Conservation (phyloP, 2,329 filamentous ascomycete species). For the Aspergillus fumigatus region DNA sequence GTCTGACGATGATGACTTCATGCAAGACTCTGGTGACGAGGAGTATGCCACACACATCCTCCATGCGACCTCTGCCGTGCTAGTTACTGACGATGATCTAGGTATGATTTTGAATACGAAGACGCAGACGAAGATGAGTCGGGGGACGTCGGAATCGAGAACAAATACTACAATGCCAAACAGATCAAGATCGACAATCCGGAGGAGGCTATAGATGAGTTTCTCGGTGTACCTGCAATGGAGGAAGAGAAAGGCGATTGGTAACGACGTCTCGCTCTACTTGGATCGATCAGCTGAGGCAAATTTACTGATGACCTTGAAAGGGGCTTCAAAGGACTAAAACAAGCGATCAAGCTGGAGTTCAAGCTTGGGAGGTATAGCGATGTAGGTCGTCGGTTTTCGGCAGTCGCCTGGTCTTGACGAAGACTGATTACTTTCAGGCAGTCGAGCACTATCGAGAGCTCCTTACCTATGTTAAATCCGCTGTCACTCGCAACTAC, state of each 20-base stretch:
- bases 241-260: constrained; percentile 94
- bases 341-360: constrained; percentile 96
- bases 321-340: constrained; percentile 90
- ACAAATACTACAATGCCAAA: constrained; percentile 99
- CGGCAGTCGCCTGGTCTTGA: not conserved
- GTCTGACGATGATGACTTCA: constrained; percentile 86
- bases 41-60: constrained; percentile 52
- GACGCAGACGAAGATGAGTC: constrained; percentile 85
- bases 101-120: constrained; percentile 96
- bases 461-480: constrained; percentile 95
- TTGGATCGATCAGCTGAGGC: not conserved
- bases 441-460: constrained; percentile 89
- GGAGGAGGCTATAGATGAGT: constrained; percentile 84
- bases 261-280: constrained; percentile 39
- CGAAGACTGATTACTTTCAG: constrained; percentile 42
- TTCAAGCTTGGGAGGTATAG: constrained; percentile 88
- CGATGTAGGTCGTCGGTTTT: constrained; percentile 52
- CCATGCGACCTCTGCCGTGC: not conserved
- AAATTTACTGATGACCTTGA: constrained; percentile 18
- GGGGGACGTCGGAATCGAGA: constrained; percentile 92
- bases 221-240: constrained; percentile 77
- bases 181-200: constrained; percentile 86
- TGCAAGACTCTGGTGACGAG: constrained; percentile 86
- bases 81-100: constrained; percentile 32
- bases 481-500: constrained; percentile 94